Percentiles rank a stretch among this genome's conserved stretches.
Evolutionary conservation across 495 filamentous ascomycete genomes (phyloP).

Genomic region (Aspergillus olivimuriae): DNA sequence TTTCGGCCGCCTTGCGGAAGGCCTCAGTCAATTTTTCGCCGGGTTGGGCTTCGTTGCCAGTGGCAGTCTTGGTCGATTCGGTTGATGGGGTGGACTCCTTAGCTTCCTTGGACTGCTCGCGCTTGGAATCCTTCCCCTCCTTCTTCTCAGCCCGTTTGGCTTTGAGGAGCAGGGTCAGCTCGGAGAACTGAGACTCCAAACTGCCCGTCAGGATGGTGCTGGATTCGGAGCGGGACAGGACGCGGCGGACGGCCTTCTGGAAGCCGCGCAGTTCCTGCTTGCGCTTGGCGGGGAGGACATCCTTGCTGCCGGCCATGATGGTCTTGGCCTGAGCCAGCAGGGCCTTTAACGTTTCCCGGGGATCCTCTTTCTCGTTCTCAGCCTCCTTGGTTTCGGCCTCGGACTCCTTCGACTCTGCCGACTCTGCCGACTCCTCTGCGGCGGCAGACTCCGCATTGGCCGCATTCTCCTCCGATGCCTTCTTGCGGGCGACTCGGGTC

Average conservation of each 20-base stretch:
- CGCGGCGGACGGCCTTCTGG: conserved; percentile 44
- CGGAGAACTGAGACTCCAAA: conserved; percentile 47
- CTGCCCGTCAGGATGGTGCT: conserved; percentile 39
- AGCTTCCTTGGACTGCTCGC: conserved; percentile 2
- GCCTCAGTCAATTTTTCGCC: conserved; percentile 35
- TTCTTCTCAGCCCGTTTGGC: conserved; percentile 31
- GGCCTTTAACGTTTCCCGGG: conserved; percentile 41
- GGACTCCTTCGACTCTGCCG: conserved; percentile 22
- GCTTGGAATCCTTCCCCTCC: conserved; percentile 18
- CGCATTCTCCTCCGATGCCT: conserved; percentile 16
- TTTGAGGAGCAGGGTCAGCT: conserved; percentile 36
- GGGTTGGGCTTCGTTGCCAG: conserved; percentile 14
- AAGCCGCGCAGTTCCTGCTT: conserved; percentile 59
- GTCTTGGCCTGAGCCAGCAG: conserved; percentile 48
- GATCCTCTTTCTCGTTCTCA: conserved; percentile 21
- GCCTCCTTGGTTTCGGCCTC: conserved; percentile 19
- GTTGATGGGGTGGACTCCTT: conserved; percentile 4
- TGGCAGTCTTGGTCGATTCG: conserved; percentile 1
- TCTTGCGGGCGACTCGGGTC: conserved; percentile 24
- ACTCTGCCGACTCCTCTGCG: conserved; percentile 17
- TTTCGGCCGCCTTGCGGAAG: conserved; percentile 34
- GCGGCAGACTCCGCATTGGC: conserved; percentile 18
- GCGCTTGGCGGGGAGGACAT: conserved; percentile 48
- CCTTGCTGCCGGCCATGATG: conserved; percentile 44
- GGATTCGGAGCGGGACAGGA: conserved; percentile 44